Base-by-base conservation (phyloP, 2,329 filamentous ascomycete species). In the Camillea tinctor region DNA sequence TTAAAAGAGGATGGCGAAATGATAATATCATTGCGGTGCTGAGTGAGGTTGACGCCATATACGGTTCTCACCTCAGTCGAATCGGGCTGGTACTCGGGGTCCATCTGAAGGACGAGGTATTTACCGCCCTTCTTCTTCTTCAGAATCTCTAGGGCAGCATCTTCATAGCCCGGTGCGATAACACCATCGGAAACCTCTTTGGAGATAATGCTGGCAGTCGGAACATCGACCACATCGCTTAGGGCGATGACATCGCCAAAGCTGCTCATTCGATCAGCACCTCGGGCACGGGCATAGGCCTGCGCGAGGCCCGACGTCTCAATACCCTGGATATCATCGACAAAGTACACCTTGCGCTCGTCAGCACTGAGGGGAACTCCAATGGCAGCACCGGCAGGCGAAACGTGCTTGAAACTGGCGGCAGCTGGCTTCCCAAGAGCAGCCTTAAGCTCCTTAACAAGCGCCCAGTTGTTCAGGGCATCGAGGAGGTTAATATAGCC, bases 341-440 rank as follows among this genome's bases (percentile, higher is more conserved):
- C 95, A 83, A 99, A 97, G 77, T 97, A 99, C 58, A 97, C 95
- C 80, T 96, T 96, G 78, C 91, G 89, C 85, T 99, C 95, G 56
- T 91, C 90, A 49, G 91, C 87, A 65, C 82, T 92, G 65, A 99
- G 84, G 21, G 93, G 92, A 6, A 95, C 88, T 67, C 93, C 95
- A 71, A 99, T 95, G 67, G 95, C 94, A 60, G 94, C 95, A 72
- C 95, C 95, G 50, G 95, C 95, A 20, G 95, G 95, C 9, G 95
- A 99, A 64, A 98, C 95, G 76, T 99, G 95, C 87, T 97, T 99
- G 88, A 99, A 99, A 75, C 92, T 97, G 64, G 95, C 94, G 26
- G 95, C 95, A 57, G 95, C 95, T 36, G 95, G 92, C 76, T 90
- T 88, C 68, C 90, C 89, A 21, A 98, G 87, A 21, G 94, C 92